These are phyloP conservation scores for Periconia sp. DNA, from an alignment of 2,329 filamentous ascomycete genomes.

Conservation along the genomic window DNA sequence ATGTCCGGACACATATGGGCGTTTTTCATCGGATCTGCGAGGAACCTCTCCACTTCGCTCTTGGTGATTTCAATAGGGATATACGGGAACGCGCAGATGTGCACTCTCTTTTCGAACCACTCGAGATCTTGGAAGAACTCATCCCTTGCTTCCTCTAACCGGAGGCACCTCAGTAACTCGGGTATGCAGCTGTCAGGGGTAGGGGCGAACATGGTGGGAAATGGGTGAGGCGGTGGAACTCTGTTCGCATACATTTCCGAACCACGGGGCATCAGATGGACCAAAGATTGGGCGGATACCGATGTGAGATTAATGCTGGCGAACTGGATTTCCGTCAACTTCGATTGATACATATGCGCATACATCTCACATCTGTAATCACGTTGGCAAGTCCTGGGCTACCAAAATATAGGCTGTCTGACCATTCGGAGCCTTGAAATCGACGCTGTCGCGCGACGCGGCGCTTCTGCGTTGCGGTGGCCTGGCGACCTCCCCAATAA, in stretches of 20 bases:
- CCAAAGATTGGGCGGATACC: conserved; percentile 39
- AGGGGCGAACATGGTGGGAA: conserved; percentile 47
- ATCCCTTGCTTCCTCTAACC: conserved; percentile 24
- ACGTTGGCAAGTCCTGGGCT: conserved; percentile 52
- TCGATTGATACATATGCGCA: background rate
- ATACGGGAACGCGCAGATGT: conserved; percentile 50
- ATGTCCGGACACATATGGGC: conserved; percentile 50
- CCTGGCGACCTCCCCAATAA: conserved; percentile 19
- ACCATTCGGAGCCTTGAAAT: conserved; percentile 44
- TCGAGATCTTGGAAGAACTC: conserved; percentile 45
- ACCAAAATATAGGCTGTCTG: conserved; percentile 54
- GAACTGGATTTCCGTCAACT: conserved; percentile 41
- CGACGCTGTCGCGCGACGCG: conserved; percentile 34
- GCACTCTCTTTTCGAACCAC: conserved; percentile 46
- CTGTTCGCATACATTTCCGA: conserved; percentile 46
- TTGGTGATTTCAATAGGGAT: conserved; percentile 47
- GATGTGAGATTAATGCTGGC: conserved; percentile 44
- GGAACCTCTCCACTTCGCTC: conserved; percentile 49
- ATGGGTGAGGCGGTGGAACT: conserved; percentile 45
- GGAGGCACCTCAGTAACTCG: conserved; percentile 43
- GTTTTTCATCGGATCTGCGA: conserved; percentile 46
- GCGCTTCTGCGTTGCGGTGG: conserved; percentile 23
- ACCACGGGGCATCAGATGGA: conserved; percentile 46
- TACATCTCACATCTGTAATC: conserved; percentile 46
- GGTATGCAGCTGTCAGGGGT: conserved; percentile 37